Evolutionary conservation across 331 rosid genomes (phyloP).

Genomic region (Rosa hybrid): DNA sequence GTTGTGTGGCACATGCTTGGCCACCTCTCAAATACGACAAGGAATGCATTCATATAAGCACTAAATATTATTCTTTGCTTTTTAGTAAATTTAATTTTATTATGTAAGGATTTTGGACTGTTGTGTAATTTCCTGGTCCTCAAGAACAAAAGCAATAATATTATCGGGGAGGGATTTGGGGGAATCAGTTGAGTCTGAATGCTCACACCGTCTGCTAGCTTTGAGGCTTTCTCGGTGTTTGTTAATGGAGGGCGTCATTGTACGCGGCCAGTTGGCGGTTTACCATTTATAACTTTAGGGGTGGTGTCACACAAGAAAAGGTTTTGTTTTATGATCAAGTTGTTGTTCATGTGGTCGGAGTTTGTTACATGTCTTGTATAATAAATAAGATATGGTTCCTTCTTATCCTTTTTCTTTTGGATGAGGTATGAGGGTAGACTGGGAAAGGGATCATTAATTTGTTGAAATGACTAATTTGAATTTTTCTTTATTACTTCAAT

Average conservation of each 20-base stretch:
- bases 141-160: not conserved
- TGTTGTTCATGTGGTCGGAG: not conserved
- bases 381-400: no score
- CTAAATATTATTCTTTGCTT: conserved; percentile 4
- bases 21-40: conserved; percentile 46
- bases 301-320: not conserved
- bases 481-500: no score
- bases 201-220: not conserved
- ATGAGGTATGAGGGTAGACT: not conserved
- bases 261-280: not conserved
- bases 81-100: not conserved
- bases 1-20: conserved; percentile 59
- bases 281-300: not conserved
- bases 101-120: conserved; percentile 8
- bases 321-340: not conserved
- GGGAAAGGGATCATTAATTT: no score
- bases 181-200: not conserved
- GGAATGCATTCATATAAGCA: conserved; percentile 44
- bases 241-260: not conserved
- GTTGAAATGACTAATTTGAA: no score
- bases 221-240: not conserved
- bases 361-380: not conserved
- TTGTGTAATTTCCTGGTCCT: not conserved
- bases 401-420: not conserved
- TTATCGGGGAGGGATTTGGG: not conserved